Base-by-base conservation (phyloP, 345 rosid genomes). In the Lepidium africanum region DNA sequence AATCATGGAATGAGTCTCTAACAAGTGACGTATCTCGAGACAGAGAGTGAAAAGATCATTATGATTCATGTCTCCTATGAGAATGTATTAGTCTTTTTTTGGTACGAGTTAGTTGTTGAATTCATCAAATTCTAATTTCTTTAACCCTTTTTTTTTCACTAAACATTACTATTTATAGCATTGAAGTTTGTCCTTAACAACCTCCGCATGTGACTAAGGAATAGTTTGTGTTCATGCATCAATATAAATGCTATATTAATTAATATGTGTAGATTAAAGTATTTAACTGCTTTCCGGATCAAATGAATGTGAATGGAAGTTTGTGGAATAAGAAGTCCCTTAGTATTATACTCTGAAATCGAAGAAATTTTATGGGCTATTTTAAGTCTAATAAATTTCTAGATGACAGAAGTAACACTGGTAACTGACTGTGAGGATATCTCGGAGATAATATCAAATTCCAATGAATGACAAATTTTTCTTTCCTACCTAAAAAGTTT, bases 101-200 rank as follows among this genome's bases (percentile, higher is more conserved):
- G 10, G 14, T 25, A 33, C 43, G 9, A 67, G 53, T 53, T 42
- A 32, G 61, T 54, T 67, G 45, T 67, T 67, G 71, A 53, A 41
- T 42, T 66, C n/a, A 15, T 14, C 39, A 61, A 45, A 45, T 5
- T 15, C 10, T 13, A 3, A 39, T 55, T 54, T 51, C 37, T 25
- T 15, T 15, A 5, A 13, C 27, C 27, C n/a, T n/a, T n/a, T n/a
- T 25, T 25, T 9, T 17, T 17, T 19, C 14, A 15, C 21, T 15
- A 25, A 25, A 25, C 27, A 25, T 43, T n/a, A n/a, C 3, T 39
- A 42, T 5, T 27, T 12, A 43, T 43, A 15, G 40, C 13, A 30
- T 11, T 30, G 11, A 30, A 10, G 5, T 6, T 60, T 30, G 13
- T 25, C 9, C 16, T 7, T 15, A 42, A 15, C 40, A 60, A 60